These are phyloP conservation scores for Acacia melanoxylon DNA, from an alignment of 306 rosid species.

Conservation along the genomic window DNA sequence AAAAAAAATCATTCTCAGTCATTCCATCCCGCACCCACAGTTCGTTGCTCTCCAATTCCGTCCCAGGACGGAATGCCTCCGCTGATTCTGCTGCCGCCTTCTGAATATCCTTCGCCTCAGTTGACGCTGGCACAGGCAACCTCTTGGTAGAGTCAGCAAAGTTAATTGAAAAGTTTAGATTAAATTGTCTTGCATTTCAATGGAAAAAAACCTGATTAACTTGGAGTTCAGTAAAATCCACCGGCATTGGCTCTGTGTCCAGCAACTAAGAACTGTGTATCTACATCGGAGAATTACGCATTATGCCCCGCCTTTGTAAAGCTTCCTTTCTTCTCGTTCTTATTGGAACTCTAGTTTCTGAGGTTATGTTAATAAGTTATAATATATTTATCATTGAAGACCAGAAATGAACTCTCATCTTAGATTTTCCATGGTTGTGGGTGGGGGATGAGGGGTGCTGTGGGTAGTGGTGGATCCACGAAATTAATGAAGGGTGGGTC, in stretches of 20 bases:
- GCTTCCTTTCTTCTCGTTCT: not conserved
- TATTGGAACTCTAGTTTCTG: not conserved
- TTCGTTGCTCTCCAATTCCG: slow-evolving; percentile 17
- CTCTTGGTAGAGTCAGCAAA: slow-evolving; percentile 75
- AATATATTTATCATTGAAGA: not conserved
- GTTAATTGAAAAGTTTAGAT: too few species aligned
- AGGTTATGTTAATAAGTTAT: not conserved
- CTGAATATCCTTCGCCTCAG: slow-evolving; percentile 63
- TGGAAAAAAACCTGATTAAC: too few species aligned
- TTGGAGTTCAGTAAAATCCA: slow-evolving; percentile 38
- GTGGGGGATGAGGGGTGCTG: not conserved
- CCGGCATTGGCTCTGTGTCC: slow-evolving; percentile 88
- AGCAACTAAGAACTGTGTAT: slow-evolving; percentile 84
- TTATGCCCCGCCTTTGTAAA: slow-evolving; percentile 87
- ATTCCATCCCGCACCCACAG: too few species aligned
- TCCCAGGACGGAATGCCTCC: slow-evolving; percentile 53
- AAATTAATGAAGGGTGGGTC: too few species aligned
- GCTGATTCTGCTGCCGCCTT: slow-evolving; percentile 65
- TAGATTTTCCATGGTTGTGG: not conserved
- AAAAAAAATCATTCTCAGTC: too few species aligned
- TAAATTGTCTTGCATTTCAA: too few species aligned
- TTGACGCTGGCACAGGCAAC: slow-evolving; percentile 51
- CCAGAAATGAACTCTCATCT: not conserved
- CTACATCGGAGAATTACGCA: slow-evolving; percentile 69
- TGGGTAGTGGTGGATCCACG: too few species aligned